These are phyloP conservation scores for Yarrowia hollandica DNA, from an alignment of 805 yeast genomes.

Conservation along the genomic window DNA sequence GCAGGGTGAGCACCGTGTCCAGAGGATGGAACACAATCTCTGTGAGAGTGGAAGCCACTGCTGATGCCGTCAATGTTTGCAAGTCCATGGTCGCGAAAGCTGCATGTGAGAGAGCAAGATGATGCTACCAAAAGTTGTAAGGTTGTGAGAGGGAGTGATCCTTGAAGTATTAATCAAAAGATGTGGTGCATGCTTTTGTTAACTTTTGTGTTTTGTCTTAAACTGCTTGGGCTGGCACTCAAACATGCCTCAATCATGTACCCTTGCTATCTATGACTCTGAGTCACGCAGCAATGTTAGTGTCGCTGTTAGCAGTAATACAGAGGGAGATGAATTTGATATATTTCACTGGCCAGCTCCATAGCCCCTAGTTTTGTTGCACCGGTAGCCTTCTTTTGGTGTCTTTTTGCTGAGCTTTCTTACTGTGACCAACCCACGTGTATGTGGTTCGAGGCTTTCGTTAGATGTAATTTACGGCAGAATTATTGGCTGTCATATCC, in stretches of 20 bases:
- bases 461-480: background rate
- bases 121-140: background rate
- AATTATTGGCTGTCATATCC: constrained; percentile 9
- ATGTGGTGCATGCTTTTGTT: background rate
- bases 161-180: background rate
- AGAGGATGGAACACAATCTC: constrained; percentile 45
- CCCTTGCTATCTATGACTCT: constrained; percentile 10
- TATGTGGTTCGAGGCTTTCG: constrained; percentile 1
- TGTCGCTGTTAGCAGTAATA: too few relatives aligned
- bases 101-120: constrained; percentile 7
- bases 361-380: too few relatives aligned
- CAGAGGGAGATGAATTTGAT: too few relatives aligned
- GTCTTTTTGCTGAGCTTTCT: too few relatives aligned
- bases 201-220: constrained; percentile 5
- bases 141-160: background rate
- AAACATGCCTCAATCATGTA: constrained; percentile 1
- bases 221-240: background rate
- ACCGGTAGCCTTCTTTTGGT: too few relatives aligned
- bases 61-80: constrained; percentile 42
- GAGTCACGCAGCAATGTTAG: constrained; percentile 20
- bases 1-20: constrained; percentile 44
- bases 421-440: background rate
- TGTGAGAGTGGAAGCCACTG: constrained; percentile 41
- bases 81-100: constrained; percentile 38
- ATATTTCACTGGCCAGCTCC: too few relatives aligned